Percentiles rank a stretch among this genome's conserved stretches.
Conservation (phyloP, 768 basidiomycete genomes). For the Boletus subparvulus region DNA sequence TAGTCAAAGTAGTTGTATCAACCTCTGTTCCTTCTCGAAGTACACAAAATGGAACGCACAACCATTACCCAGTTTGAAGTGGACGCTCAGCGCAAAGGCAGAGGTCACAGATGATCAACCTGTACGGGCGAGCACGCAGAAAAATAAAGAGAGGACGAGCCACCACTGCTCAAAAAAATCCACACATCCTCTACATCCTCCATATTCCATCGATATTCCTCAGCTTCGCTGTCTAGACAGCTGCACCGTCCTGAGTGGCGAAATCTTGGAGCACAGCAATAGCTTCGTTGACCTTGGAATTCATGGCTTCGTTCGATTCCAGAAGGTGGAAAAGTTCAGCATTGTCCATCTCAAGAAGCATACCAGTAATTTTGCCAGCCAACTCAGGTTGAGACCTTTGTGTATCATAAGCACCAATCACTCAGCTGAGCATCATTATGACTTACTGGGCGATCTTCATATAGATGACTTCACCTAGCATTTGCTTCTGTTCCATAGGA, state of each 20-base stretch:
- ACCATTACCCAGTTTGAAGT: conserved; percentile 43
- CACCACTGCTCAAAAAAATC: conserved; percentile 38
- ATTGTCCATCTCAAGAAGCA: conserved; percentile 99
- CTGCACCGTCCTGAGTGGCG: conserved; percentile 42
- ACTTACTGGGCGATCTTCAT: conserved; percentile 81
- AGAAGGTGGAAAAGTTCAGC: conserved; percentile 86
- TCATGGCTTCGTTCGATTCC: conserved; percentile 79
- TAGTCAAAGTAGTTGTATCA: conserved; percentile 56
- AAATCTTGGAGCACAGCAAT: conserved; percentile 87
- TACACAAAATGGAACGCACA: conserved; percentile 54
- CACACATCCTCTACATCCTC: conserved; percentile 9
- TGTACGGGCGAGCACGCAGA: conserved; percentile 34
- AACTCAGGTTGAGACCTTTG: conserved; percentile 81
- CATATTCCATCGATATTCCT: neutral
- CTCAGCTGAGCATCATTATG: neutral
- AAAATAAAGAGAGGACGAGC: conserved; percentile 51
- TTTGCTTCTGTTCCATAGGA: conserved; percentile 94
- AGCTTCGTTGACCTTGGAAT: conserved; percentile 89
- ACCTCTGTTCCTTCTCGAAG: conserved; percentile 52
- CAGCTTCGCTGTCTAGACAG: neutral
- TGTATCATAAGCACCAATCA: conserved; percentile 9
- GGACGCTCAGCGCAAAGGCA: conserved; percentile 39
- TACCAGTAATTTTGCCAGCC: conserved; percentile 98
- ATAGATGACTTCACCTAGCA: conserved; percentile 96
- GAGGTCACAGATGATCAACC: conserved; percentile 39